phyloP scores from a whole-genome alignment of 768 basidiomycete genomes.

The Naematelia encephala region DNA sequence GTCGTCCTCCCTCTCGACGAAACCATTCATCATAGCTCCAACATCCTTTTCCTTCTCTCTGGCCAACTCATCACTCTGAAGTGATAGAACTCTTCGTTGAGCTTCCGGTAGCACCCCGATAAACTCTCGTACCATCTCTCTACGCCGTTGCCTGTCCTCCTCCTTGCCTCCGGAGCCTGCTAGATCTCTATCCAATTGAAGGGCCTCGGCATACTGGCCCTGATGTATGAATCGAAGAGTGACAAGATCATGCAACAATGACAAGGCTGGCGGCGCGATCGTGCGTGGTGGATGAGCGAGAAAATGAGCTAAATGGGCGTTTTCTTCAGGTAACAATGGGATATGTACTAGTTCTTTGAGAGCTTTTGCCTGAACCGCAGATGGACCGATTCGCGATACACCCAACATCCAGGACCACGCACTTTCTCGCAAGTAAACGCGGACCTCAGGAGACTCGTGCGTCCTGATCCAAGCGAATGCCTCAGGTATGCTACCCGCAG shows the following conservation, averaged over 20 bases:
- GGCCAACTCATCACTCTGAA: constrained; percentile 1
- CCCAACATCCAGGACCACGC: constrained; percentile 38
- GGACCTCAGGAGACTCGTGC: neutral
- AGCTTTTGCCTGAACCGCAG: constrained; percentile 17
- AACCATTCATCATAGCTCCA: constrained; percentile 1
- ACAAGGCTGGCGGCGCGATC: constrained; percentile 20
- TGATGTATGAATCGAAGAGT: constrained; percentile 43
- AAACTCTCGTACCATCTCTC: constrained; percentile 47
- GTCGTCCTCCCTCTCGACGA: neutral
- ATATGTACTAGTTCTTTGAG: constrained; percentile 35
- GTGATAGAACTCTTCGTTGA: constrained; percentile 28
- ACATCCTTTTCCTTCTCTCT: constrained; percentile 2
- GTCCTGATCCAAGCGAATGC: constrained; percentile 34
- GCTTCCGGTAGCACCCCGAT: constrained; percentile 42
- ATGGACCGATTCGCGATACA: constrained; percentile 13
- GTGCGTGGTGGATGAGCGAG: constrained; percentile 30
- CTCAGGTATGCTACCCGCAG: constrained; percentile 18
- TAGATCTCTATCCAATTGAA: constrained; percentile 38
- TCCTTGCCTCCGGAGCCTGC: constrained; percentile 35
- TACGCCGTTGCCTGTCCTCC: constrained; percentile 32
- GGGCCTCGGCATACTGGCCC: constrained; percentile 38
- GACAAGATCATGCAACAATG: constrained; percentile 38
- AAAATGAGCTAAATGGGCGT: constrained; percentile 33
- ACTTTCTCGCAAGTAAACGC: constrained; percentile 13
- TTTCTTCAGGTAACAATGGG: constrained; percentile 31